Base-by-base conservation (phyloP, 768 basidiomycete genomes). In the Suillus discolor region DNA sequence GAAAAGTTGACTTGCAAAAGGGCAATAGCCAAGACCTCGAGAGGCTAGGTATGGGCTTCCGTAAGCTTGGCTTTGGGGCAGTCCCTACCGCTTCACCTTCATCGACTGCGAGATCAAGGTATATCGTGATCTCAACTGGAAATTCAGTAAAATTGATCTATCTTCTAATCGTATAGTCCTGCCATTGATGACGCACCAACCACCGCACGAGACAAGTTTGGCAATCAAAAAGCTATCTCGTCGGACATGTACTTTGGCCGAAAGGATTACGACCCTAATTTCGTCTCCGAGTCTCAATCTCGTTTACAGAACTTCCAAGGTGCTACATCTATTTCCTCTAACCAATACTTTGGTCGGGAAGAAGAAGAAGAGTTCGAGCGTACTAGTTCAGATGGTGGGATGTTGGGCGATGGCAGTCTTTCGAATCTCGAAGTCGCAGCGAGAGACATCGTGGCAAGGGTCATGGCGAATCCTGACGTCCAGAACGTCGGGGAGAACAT, bases 161-260 rank as follows among this genome's bases (percentile, higher is more conserved):
- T 41, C 25, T 15, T 51, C 49, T 38, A 18, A 25, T 42, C 6
- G 34, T 57, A 39, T 65, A 78, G 74, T 25, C 66, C 79, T 2
- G 23, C 69, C 2, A 75, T 57, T 6, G 90, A 89, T 61, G 87
- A 92, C 62, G 80, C 88, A 34, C 88, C 89, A 0, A 95, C 88
- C 6, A 87, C 86, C 20, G 97, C 97, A 1, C 88, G 96, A 65
- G 91, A 96, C 9, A 94, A 93, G 71, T 99, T 99, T 75, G 93
- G 94, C 2, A 77, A 73, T 66, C 97, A 99, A 75, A 99, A 98
- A 75, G 95, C 87, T 62, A 99, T 99, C 75, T 98, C 96, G 6
- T 97, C 95, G 4, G 97, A 99, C 73, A 95, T 96, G 93, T 98
- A 91, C 82, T 99, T 99, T 75, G 94, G 90, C 28, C 87, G 97